These are phyloP conservation scores for Penicillium manginii DNA, from an alignment of 495 filamentous ascomycete species.

Conservation along the genomic window DNA sequence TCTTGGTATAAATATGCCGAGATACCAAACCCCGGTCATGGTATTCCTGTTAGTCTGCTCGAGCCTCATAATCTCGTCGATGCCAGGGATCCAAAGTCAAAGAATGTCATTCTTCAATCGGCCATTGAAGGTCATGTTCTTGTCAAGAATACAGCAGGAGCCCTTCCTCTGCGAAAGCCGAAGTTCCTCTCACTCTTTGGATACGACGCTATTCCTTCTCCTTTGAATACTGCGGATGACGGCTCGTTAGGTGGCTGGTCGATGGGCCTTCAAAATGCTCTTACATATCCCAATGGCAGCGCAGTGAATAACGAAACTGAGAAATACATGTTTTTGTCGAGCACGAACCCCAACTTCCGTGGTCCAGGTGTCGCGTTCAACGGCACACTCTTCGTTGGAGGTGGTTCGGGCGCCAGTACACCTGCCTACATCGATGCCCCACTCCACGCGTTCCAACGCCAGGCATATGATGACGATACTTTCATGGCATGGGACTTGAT, in stretches of 20 bases:
- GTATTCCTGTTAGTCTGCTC: slow-evolving; percentile 64
- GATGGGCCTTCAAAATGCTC: slow-evolving; percentile 1
- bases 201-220: slow-evolving; percentile 54
- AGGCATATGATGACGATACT: slow-evolving; percentile 51
- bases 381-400: slow-evolving; percentile 62
- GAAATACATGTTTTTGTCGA: slow-evolving; percentile 1
- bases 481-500: slow-evolving; percentile 40
- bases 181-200: slow-evolving; percentile 68
- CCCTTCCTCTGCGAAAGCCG: slow-evolving; percentile 65
- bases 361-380: slow-evolving; percentile 6
- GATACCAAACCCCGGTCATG: slow-evolving; percentile 58
- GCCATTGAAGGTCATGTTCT: slow-evolving; percentile 69
- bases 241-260: background rate
- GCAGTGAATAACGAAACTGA: background rate
- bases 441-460: slow-evolving; percentile 55
- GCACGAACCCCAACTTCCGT: background rate
- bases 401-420: slow-evolving; percentile 65
- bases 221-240: slow-evolving; percentile 44
- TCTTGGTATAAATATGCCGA: slow-evolving; percentile 78
- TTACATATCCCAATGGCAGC: slow-evolving; percentile 2
- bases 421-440: slow-evolving; percentile 60
- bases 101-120: slow-evolving; percentile 52
- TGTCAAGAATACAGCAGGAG: slow-evolving; percentile 68
- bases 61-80: slow-evolving; percentile 68
- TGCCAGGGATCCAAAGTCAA: slow-evolving; percentile 55